Evolutionary conservation across 768 basidiomycete species (phyloP), one percentile per base, ranked within the genome.

Genomic region (Gymnopilus junonius): DNA sequence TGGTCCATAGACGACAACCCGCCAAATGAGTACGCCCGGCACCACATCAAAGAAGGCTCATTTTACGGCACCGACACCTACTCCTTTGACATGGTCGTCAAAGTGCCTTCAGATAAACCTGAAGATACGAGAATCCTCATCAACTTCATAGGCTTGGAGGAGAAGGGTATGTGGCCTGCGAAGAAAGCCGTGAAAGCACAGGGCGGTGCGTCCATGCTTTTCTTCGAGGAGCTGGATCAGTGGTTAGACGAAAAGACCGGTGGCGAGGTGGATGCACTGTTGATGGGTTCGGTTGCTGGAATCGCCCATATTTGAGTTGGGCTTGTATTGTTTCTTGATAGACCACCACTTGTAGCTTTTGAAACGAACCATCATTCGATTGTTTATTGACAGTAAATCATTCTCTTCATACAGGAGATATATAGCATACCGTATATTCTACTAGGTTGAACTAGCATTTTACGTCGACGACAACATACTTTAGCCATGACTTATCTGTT

Each of bases 21-120:
- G 1, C 93, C 94, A 0, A 75, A 86, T 56, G 91, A 92, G 60
- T 79, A 82, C 66, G 85, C 84, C 7, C 84, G 95, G 8, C 97
- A 99, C 70, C 93, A 95, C 68, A 85, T 98, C 77, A 97, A 95
- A 72, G 94, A 96, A 73, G 94, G 87, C 0, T 94, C 95, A 2
- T 94, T 92, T 74, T 94, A 93, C 67, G 91, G 89, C 1, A 83
- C 83, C 10, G 86, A 93, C 60, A 80, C 82, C 0, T 96, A 93
- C 85, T 78, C 83, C 0, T 77, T 97, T 42, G 85, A 93, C 65
- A 79, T 98, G 63, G 85, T 89, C 31, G 75, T 94, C 58, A 85
- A 88, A 71, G 74, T 89, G 12, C 79, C 82, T 6, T 55, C 65
- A n/a, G 56, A 43, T 20, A 37, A 64, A 23, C 59, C 65, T 48